Percentiles rank a stretch among this genome's conserved stretches.
Conservation (phyloP, 2,329 filamentous ascomycete species). For the Tolypocladium tundrense region DNA sequence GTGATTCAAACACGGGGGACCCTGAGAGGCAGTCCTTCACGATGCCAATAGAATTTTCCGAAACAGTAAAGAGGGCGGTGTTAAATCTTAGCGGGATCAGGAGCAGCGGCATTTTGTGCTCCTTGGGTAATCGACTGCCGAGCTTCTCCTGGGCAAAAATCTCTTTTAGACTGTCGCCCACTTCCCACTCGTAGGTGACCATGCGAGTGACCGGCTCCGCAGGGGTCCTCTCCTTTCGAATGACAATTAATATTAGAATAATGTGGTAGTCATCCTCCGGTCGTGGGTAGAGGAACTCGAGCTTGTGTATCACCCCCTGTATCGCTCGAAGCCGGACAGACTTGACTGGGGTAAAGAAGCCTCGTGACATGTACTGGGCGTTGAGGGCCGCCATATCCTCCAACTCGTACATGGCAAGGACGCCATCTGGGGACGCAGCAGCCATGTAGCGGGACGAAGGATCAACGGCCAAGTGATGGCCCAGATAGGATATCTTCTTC, state of each 20-base stretch:
- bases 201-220: conserved; percentile 32
- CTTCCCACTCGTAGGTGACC: conserved; percentile 51
- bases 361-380: conserved; percentile 32
- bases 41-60: conserved; percentile 45
- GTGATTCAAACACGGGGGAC: conserved; percentile 34
- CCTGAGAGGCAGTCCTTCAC: conserved; percentile 45
- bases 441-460: conserved; percentile 60
- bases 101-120: conserved; percentile 53
- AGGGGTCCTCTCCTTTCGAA: conserved; percentile 26
- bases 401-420: conserved; percentile 63
- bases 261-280: conserved; percentile 57
- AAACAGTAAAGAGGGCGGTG: conserved; percentile 62
- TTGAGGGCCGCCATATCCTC: conserved; percentile 43
- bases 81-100: conserved; percentile 62
- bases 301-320: conserved; percentile 68
- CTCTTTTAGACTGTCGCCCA: conserved; percentile 33
- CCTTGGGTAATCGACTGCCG: conserved; percentile 39
- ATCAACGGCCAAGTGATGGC: conserved; percentile 64
- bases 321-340: conserved; percentile 33
- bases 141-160: conserved; percentile 35
- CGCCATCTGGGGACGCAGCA: conserved; percentile 58
- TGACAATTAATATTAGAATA: conserved; percentile 61
- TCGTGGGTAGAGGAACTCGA: conserved; percentile 74
- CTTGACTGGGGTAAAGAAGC: conserved; percentile 49
- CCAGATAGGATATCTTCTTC: conserved; percentile 46